phyloP scores from a whole-genome alignment of 208 protist genomes.

The Lotmaria passim region DNA sequence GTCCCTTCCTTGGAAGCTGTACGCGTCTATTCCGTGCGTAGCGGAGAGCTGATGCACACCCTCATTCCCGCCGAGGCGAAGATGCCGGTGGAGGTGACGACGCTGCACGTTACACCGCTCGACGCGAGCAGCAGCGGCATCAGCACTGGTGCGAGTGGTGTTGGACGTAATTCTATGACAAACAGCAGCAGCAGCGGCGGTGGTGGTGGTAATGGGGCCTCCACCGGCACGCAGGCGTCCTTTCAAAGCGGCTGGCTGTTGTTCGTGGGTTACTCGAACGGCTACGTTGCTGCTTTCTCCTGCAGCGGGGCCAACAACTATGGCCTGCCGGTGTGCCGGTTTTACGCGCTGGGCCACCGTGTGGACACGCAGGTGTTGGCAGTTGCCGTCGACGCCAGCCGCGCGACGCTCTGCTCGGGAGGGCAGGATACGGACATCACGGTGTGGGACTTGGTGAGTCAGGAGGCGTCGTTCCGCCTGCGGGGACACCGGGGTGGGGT shows the following conservation, averaged over 20 bases:
- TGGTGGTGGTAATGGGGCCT: no score
- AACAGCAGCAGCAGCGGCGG: background rate
- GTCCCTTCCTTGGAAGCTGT: slow-evolving; percentile 86
- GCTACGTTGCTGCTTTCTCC: slow-evolving; percentile 78
- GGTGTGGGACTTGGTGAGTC: slow-evolving; percentile 96
- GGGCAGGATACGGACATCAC: slow-evolving; percentile 98
- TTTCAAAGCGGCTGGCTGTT: slow-evolving; percentile 70
- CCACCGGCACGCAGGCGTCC: slow-evolving; percentile 4
- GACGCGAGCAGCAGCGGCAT: slow-evolving; percentile 17
- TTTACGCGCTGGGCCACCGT: slow-evolving; percentile 87
- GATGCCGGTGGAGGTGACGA: slow-evolving; percentile 83
- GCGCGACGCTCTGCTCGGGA: slow-evolving; percentile 84
- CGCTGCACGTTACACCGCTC: slow-evolving; percentile 60
- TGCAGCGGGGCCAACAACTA: slow-evolving; percentile 80
- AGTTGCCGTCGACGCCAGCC: slow-evolving; percentile 67
- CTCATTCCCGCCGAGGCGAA: slow-evolving; percentile 77
- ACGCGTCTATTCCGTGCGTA: slow-evolving; percentile 79
- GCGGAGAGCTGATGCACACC: slow-evolving; percentile 70
- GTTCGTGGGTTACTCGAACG: slow-evolving; percentile 87
- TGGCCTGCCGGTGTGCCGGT: slow-evolving; percentile 77
- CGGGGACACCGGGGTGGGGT: slow-evolving; percentile 88
- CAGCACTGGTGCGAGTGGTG: background rate
- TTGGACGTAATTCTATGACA: background rate
- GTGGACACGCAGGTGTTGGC: slow-evolving; percentile 85
- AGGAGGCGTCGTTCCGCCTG: slow-evolving; percentile 81